Evolutionary conservation across 805 yeast genomes (phyloP), one percentile per base, ranked within the genome.

Genomic region (Cyberlindnera xylosilytica): DNA sequence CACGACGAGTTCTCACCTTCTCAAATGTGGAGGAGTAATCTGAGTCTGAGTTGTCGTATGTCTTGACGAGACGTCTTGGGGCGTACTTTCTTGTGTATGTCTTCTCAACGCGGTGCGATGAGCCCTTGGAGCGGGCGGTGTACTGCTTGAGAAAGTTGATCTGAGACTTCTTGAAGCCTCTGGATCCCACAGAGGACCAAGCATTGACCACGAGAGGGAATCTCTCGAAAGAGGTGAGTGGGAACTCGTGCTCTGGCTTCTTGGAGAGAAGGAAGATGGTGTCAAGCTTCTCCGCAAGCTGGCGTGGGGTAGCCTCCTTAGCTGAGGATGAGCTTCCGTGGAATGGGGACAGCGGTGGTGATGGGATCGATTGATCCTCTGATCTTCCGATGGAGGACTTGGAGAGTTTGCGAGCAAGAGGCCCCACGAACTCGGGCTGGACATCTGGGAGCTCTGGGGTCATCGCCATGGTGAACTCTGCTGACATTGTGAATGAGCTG

Each of bases 1-100:
- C 62, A 54, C 83, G 72, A 64, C 85, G 74, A 1, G 86, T 79
- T 65, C 84, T 73, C 28, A 79, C 74, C 54, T 76, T 71, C 41
- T 76, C 81, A 13, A 55, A 57, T 34, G 66, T 67, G 9, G 57
- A 52, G 23, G 47, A 51, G 32, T 52, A 56, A 30, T 58, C 62
- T 18, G 66, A 58, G n/a, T 62, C 62, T 19, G 54, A 53, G 18
- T 63, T 59, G 35, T 57, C 53, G 22, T 50, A 45, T 4, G 23
- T 11, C 20, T 34, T 54, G 20, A 42, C 51, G 32, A 47, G 49
- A 44, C 47, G 50, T 49, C 54, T 55, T 53, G 58, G 59, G 5
- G 56, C 51, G 17, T 46, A 52, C 39, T 41, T n/a, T n/a, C n/a
- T n/a, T n/a, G n/a, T 22, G 24, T 10, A 22, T 22, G 10, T 22